A percentile compares a stretch with the other conserved stretches of the same genome.
Conservation (phyloP, 805 yeast species). For the Candida railenensis region DNA sequence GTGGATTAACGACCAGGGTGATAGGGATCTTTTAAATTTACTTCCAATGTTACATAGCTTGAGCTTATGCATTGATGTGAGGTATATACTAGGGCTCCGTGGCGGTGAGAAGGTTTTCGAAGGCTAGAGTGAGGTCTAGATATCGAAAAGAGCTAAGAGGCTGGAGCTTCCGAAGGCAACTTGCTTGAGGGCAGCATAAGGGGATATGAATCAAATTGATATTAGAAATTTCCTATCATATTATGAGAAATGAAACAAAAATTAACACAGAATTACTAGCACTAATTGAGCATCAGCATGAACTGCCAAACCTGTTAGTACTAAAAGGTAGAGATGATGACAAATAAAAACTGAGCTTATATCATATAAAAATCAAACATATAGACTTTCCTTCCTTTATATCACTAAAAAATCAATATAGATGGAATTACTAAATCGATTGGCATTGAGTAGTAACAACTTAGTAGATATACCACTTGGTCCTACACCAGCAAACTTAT, state of each 20-base stretch:
- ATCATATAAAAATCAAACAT: background rate
- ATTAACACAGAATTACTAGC: background rate
- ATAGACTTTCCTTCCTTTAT: too few species aligned
- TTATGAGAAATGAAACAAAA: background rate
- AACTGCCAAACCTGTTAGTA: too few species aligned
- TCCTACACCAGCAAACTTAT: too few species aligned
- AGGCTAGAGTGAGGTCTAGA: slow-evolving; percentile 7
- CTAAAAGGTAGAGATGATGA: background rate
- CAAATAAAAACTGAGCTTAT: background rate
- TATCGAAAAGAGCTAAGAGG: background rate
- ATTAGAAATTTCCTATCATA: background rate
- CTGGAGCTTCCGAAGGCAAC: too few species aligned
- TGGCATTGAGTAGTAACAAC: too few species aligned
- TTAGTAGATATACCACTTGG: too few species aligned
- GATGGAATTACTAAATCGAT: background rate
- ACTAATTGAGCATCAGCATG: too few species aligned
- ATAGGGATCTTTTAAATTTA: slow-evolving; percentile 75
- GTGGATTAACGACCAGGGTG: slow-evolving; percentile 97
- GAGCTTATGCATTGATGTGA: slow-evolving; percentile 79
- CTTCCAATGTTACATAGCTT: slow-evolving; percentile 78
- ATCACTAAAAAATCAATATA: too few species aligned
- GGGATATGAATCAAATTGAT: background rate
- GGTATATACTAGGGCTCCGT: slow-evolving; percentile 72
- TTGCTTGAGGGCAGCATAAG: background rate
- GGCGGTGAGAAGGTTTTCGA: slow-evolving; percentile 68